Conservation (phyloP, 306 rosid species). For the Casuarina glauca region DNA sequence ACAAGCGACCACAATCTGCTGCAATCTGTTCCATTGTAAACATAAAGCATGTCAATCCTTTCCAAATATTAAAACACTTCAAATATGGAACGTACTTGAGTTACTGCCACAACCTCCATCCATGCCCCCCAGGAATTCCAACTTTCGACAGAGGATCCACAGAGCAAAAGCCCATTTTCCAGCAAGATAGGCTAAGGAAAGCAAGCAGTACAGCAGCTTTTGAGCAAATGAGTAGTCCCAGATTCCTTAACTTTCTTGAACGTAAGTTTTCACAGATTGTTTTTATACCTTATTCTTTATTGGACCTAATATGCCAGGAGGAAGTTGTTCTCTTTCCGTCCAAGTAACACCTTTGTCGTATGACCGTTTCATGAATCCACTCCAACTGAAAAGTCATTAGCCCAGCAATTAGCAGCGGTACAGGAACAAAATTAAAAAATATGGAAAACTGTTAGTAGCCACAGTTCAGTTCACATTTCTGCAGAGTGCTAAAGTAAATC, state of each 20-base stretch:
- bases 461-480: not conserved
- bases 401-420: not conserved
- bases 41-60: constrained; percentile 32
- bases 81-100: constrained; percentile 19
- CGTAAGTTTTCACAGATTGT: constrained; percentile 12
- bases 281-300: constrained; percentile 82
- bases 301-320: constrained; percentile 97
- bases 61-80: constrained; percentile 20
- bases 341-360: constrained; percentile 77
- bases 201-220: constrained; percentile 14
- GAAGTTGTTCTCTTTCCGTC: constrained; percentile 88
- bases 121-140: constrained; percentile 99
- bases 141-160: constrained; percentile 98
- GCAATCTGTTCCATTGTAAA: constrained; percentile 54
- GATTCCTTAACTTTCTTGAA: constrained; percentile 13
- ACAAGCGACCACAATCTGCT: constrained; percentile 59
- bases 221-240: constrained; percentile 8
- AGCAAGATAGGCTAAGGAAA: constrained; percentile 80
- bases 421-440: not conserved
- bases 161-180: constrained; percentile 67
- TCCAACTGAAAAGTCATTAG: constrained; percentile 65
- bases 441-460: not conserved
- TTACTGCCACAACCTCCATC: constrained; percentile 65
- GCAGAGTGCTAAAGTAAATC: not conserved
- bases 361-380: constrained; percentile 85